Evolutionary conservation across 768 basidiomycete species (phyloP).

Genomic region (Psilocybe sp.): DNA sequence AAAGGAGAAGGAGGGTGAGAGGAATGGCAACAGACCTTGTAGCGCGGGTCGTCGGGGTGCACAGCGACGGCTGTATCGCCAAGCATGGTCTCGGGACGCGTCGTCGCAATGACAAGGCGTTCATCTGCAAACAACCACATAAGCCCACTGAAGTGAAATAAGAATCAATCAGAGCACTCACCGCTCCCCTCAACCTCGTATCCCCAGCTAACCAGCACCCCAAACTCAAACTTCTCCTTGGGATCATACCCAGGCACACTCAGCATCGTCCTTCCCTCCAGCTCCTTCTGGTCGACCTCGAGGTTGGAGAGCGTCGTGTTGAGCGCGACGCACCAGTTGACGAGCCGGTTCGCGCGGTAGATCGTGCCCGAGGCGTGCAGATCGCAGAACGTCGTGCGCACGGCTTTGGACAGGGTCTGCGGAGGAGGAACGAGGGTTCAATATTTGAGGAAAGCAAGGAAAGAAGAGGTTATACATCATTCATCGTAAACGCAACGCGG

Average conservation of each 20-base stretch:
- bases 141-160: too few species aligned
- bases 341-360: conserved; percentile 94
- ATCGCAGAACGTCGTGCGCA: conserved; percentile 86
- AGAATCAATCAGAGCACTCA: conserved; percentile 25
- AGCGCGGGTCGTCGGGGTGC: conserved; percentile 89
- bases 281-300: conserved; percentile 93
- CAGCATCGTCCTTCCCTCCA: conserved; percentile 81
- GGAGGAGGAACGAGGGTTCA: background rate
- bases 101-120: conserved; percentile 90
- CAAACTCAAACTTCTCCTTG: conserved; percentile 98
- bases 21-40: conserved; percentile 49
- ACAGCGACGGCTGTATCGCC: conserved; percentile 98
- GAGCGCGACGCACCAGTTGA: conserved; percentile 96
- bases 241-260: conserved; percentile 91
- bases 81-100: conserved; percentile 97
- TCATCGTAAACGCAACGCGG: conserved; percentile 94
- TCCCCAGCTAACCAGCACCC: conserved; percentile 93
- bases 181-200: conserved; percentile 88
- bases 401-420: conserved; percentile 78
- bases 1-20: background rate
- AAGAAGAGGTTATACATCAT: conserved; percentile 51
- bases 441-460: too few species aligned
- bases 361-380: conserved; percentile 89
- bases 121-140: conserved; percentile 81
- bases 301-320: conserved; percentile 98